Base-by-base conservation (phyloP, 1,284 basidiomycete species). In the Ganoderma lucidum region DNA sequence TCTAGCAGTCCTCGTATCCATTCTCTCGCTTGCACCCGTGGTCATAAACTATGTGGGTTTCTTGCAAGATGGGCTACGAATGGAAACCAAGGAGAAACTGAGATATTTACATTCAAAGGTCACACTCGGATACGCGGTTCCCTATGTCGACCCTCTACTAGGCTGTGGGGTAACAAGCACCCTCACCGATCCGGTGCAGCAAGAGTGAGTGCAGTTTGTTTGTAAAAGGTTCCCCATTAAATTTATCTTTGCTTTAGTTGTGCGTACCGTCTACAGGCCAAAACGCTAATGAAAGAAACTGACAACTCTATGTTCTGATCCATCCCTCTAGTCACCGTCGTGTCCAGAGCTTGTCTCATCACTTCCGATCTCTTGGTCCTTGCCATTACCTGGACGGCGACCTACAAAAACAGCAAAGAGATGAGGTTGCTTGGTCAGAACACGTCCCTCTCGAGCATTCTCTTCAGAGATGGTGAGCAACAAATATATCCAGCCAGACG, bases 391-490 rank as follows among this genome's bases (percentile, higher is more conserved):
- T 67, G 66, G 53, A 48, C 15, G 9, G 53, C 41, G 30, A 62
- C 61, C 17, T 67, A 51, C 55, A 48, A 42, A 41, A 51, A 42
- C 17, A 59, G 53, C 32, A 63, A 35, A 23, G 62, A 51, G 42
- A 61, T 58, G 53, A 51, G 45, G 32, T 15, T 51, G 28, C 42
- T 67, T 3, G 61, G 51, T 19, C 61, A 62, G n/a, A 42, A 6
- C 28, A 67, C 35, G 19, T 56, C 62, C 8, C 61, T 67, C 1
- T 59, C 66, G 3, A 51, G 41, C 10, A 48, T 67, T 35, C 48
- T 67, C 19, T 48, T 67, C 30, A 28, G 66, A 28, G 62, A 67
- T 39, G 66, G 66, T 67, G 14, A 39, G 62, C 44, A 32, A 23
- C 42, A 32, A 35, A n/a, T 6, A 32, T 14, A n/a, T 32, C 12